Base-by-base conservation (phyloP, 495 filamentous ascomycete species). In the Aspergillus ostianus region DNA sequence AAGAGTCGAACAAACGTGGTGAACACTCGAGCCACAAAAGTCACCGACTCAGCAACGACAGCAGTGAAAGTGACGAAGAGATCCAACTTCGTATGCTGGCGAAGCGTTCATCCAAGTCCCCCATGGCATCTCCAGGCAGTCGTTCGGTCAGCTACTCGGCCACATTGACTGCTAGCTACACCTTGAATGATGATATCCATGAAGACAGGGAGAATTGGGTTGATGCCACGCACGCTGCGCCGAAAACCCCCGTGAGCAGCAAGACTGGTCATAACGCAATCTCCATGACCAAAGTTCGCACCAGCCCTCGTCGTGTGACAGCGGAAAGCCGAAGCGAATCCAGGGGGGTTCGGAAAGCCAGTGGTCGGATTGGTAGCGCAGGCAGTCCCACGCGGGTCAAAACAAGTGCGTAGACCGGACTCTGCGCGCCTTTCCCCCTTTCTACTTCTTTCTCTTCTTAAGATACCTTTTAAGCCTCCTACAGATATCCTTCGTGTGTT, bases 281-380 rank as follows among this genome's bases (percentile, higher is more conserved):
- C 17, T 81, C 87, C 51, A 73, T 87, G 8, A 81, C 80, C 61
- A 97, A 97, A 80, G 80, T 89, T 51, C 82, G 93, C 41, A 81
- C 87, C 1, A 87, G 83, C 66, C 87, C 84, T 29, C 82, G 86
- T 57, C 77, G 85, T 63, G 76, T 81, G 67, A 81, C 81, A 10
- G 10, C 36, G 63, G 77, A 81, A 76, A 79, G 73, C 62, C 65
- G 78, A 57, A 78, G 75, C 47, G 80, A 82, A 67, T 77, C 81
- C 62, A 80, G 79, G 26, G 91, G 90, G 15, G 87, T 97, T 23
- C 84, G 93, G 55, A 98, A 98, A 78, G 88, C 89, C 6, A 97
- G 92, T 70, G 91, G 92, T n/a, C 84, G 93, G 9, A 82, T 97
- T n/a, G 92, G 92, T 8, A 96, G 93, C 68, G 77, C 88, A 17